Evolutionary conservation across 441 rosid species (phyloP), one percentile per base, ranked within the genome.

Genomic region (Jatropha podagrica): DNA sequence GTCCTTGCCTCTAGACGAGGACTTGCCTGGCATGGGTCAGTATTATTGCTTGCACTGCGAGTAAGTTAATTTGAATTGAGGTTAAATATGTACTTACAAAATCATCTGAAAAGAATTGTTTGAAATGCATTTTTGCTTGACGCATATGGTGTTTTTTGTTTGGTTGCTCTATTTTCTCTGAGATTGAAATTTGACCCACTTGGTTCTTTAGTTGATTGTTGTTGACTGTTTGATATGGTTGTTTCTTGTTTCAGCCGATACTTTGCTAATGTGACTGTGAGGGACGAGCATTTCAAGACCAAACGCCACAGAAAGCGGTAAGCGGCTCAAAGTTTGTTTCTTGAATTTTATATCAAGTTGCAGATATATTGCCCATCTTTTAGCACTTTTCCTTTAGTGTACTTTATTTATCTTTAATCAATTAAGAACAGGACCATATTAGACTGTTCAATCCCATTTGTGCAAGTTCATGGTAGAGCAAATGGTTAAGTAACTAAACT

Each of bases 11-110:
- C 79, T 83, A 40, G 97, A 92, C 65, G 96, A 92, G 74, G 96
- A 94, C 72, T 89, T 94, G 70, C 98, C 98, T 70, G 98, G 98
- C 55, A 94, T 96, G 98, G 99, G 98, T 4, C 99, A 96, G 74
- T 90, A 80, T 80, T 94, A 91, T 79, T 94, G 98, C 87, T 75
- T 92, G 60, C 96, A 89, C 84, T 96, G 99, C 96, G 98, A 96
- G 98, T 96, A 78, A 65, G 96, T 84, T 27, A 12, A 32, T 51
- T 20, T 13, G 1, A 40, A 40, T n/a, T 44, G 12, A 48, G 58
- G 17, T 62, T 55, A 17, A 20, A 0, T 13, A 2, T 42, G 4
- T 44, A 15, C 17, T 46, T 14, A 40, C 3, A 10, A n/a, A 44
- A 8, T n/a, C 41, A n/a, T 58, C 27, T 11, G 1, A 18, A 27